phyloP scores from a whole-genome alignment of 2,329 filamentous ascomycete species.

The Scorias spongiosa region DNA sequence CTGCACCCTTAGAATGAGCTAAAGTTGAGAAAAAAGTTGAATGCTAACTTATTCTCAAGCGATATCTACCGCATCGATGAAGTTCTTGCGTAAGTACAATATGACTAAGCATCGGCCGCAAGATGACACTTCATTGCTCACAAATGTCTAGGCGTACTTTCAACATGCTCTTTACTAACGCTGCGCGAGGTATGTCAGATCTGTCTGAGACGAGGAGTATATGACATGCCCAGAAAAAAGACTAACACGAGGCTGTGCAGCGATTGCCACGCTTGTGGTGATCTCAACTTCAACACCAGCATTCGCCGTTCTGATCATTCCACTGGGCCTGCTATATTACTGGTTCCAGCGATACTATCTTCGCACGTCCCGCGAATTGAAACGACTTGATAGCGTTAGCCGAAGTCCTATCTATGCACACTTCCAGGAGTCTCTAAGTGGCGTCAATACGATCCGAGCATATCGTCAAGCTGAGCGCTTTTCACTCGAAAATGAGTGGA shows the following conservation, averaged over 20 bases:
- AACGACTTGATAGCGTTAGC: constrained; percentile 87
- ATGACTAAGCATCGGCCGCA: constrained; percentile 2
- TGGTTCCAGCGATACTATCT: constrained; percentile 96
- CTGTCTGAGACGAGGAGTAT: background rate
- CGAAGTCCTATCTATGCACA: constrained; percentile 95
- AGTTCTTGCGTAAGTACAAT: constrained; percentile 53
- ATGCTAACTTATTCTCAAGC: constrained; percentile 23
- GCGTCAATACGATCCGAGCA: constrained; percentile 86
- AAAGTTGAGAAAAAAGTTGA: background rate
- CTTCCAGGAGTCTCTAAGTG: constrained; percentile 92
- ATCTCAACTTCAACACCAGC: constrained; percentile 69
- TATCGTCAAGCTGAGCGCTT: constrained; percentile 83
- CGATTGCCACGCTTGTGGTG: constrained; percentile 67
- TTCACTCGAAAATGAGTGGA: constrained; percentile 88
- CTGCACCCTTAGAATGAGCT: no score
- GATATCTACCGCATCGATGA: constrained; percentile 77
- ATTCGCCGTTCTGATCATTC: constrained; percentile 68
- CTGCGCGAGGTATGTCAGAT: constrained; percentile 29
- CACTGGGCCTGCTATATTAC: constrained; percentile 66
- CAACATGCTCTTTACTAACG: constrained; percentile 60
- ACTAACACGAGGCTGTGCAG: constrained; percentile 13
- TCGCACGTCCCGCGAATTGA: constrained; percentile 86
- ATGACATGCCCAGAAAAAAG: background rate
- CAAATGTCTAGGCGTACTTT: constrained; percentile 55
- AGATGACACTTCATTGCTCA: constrained; percentile 1